Percentiles rank a stretch among this genome's conserved stretches.
These are phyloP conservation scores for Colletotrichum orchidophilum DNA, from an alignment of 2,329 filamentous ascomycete species.

Conservation along the genomic window DNA sequence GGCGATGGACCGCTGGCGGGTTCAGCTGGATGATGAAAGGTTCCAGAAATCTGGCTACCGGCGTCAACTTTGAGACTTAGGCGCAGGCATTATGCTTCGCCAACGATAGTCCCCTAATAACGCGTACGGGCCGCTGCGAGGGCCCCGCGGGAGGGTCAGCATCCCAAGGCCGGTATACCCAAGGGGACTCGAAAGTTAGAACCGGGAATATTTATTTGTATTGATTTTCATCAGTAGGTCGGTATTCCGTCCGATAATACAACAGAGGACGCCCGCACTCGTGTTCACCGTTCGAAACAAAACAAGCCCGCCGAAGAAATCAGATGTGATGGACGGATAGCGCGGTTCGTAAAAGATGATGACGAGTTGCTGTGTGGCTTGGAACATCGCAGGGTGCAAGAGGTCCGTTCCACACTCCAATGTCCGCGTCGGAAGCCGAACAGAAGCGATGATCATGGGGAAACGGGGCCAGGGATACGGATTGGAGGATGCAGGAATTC, in stretches of 20 bases:
- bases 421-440: slow-evolving; percentile 4
- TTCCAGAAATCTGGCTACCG: slow-evolving; percentile 2
- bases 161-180: not conserved
- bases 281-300: slow-evolving; percentile 8
- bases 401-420: slow-evolving; percentile 7
- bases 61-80: not conserved
- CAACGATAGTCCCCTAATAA: not conserved
- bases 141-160: not conserved
- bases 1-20: not conserved
- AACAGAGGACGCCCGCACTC: not conserved
- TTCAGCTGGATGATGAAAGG: not conserved
- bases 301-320: not conserved
- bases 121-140: slow-evolving; percentile 8
- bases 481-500: not conserved
- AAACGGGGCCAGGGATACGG: slow-evolving; percentile 2
- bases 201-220: not conserved
- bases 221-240: not conserved
- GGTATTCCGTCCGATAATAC: not conserved
- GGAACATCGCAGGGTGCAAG: slow-evolving; percentile 13
- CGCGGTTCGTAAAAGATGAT: not conserved
- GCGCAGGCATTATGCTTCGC: slow-evolving; percentile 17
- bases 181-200: not conserved
- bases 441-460: slow-evolving; percentile 7
- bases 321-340: slow-evolving; percentile 5
- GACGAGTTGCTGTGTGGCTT: slow-evolving; percentile 26